Base-by-base conservation (phyloP, 2,329 filamentous ascomycete species). In the Calonectria crousiana region DNA sequence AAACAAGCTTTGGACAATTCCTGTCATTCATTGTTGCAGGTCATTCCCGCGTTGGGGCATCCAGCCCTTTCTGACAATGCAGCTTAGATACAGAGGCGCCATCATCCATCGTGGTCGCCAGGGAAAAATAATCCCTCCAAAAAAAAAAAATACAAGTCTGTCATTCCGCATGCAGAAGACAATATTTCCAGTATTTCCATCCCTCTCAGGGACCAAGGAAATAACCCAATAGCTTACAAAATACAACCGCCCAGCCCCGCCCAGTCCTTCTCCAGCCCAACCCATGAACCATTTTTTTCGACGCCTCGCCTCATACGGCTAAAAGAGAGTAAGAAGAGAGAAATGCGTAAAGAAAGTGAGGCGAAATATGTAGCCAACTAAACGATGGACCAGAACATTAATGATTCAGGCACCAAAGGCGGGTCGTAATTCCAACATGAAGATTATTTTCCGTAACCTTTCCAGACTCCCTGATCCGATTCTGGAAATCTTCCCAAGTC, bases 381-480 rank as follows among this genome's bases (percentile, higher is more conserved):
- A 67, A 66, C 53, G 34, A 56, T 23, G 36, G 66, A 69, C 16
- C 58, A 41, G 60, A 52, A 47, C 44, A 34, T 56, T 51, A 36
- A 69, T 73, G 47, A 51, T 8, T 58, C 26, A 34, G 41, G 60
- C 38, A 60, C 41, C 73, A 67, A 69, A 73, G 34, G 34, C 71
- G 64, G 73, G 56, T 67, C 52, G 56, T 74, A 56, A 75, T 69
- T 73, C 64, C 73, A 75, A 73, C 51, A 64, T 75, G 52, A 67
- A 64, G 49, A 65, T 64, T 49, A 58, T 65, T 68, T 71, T 69
- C 64, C 64, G 53, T 68, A 67, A 28, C 69, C 47, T 74, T 75
- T 71, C 71, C 74, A 69, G 67, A 74, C 64, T 69, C 62, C 71
- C 65, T 41, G 36, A 58, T 56, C 56, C 69, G 30, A 67, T 68